phyloP scores from a whole-genome alignment of 2,329 filamentous ascomycete species.

The Aspergillus costaricaensis region DNA sequence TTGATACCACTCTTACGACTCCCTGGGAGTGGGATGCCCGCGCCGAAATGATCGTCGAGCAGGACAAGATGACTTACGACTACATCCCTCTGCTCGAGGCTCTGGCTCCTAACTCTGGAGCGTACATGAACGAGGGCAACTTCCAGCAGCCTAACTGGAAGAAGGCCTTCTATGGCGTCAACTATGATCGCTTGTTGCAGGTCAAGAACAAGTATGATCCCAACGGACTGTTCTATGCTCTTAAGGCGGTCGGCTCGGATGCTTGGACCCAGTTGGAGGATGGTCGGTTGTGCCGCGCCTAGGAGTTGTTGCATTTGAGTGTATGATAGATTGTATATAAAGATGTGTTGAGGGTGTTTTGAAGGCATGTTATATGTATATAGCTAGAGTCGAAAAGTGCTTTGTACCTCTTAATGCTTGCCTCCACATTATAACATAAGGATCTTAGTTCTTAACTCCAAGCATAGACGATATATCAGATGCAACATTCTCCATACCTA shows the following conservation, averaged over 20 bases:
- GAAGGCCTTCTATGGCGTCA: slow-evolving; percentile 9
- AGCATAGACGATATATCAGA: too few species aligned
- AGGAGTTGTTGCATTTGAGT: not conserved
- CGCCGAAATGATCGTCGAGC: not conserved
- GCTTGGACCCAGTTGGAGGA: slow-evolving; percentile 2
- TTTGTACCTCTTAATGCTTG: too few species aligned
- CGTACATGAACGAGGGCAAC: slow-evolving; percentile 15
- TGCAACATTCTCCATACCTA: too few species aligned
- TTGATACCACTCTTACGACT: slow-evolving; percentile 3
- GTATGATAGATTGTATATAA: not conserved
- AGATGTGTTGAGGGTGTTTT: too few species aligned
- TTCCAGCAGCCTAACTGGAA: slow-evolving; percentile 13
- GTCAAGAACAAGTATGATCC: slow-evolving; percentile 16
- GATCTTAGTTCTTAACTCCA: too few species aligned
- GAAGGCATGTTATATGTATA: too few species aligned
- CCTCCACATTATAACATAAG: too few species aligned
- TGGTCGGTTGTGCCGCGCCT: slow-evolving; percentile 5
- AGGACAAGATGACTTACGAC: slow-evolving; percentile 6
- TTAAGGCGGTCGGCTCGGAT: slow-evolving; percentile 9
- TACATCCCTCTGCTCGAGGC: slow-evolving; percentile 1
- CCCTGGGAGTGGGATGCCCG: slow-evolving; percentile 7
- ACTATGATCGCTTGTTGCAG: slow-evolving; percentile 3
- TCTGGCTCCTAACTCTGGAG: slow-evolving; percentile 7
- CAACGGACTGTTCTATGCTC: slow-evolving; percentile 11
- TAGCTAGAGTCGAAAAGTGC: too few species aligned